Evolutionary conservation across 1,139 yeast species (phyloP).

Genomic region (Suhomyces wounanorum): DNA sequence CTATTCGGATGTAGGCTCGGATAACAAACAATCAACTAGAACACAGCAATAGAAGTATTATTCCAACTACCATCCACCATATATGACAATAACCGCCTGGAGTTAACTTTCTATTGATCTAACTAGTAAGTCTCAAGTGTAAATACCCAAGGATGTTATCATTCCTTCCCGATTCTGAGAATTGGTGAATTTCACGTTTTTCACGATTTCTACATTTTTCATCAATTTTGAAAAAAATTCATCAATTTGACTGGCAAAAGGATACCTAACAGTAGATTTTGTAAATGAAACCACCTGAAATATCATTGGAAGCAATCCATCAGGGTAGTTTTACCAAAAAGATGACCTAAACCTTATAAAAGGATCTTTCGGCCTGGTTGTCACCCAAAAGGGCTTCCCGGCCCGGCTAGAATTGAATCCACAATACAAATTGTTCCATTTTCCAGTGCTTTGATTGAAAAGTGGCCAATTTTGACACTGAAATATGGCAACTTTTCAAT

Average conservation of each 20-base stretch:
- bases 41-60: not conserved
- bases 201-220: not conserved
- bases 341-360: not conserved
- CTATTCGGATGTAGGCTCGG: no score
- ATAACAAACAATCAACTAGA: not conserved
- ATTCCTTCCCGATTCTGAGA: no score
- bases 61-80: not conserved
- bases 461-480: not conserved
- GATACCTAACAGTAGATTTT: not conserved
- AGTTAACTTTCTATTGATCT: not conserved
- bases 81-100: not conserved
- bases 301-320: not conserved
- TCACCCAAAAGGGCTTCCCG: not conserved
- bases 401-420: not conserved
- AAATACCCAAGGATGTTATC: no score
- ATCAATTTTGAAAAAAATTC: not conserved
- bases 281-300: not conserved
- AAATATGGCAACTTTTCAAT: not conserved
- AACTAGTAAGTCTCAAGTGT: not conserved
- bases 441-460: not conserved
- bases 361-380: not conserved
- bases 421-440: not conserved
- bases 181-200: not conserved
- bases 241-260: not conserved
- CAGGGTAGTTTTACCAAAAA: not conserved